These are phyloP conservation scores for Volvox africanus DNA, from an alignment of 139 green algal species.

Conservation along the genomic window DNA sequence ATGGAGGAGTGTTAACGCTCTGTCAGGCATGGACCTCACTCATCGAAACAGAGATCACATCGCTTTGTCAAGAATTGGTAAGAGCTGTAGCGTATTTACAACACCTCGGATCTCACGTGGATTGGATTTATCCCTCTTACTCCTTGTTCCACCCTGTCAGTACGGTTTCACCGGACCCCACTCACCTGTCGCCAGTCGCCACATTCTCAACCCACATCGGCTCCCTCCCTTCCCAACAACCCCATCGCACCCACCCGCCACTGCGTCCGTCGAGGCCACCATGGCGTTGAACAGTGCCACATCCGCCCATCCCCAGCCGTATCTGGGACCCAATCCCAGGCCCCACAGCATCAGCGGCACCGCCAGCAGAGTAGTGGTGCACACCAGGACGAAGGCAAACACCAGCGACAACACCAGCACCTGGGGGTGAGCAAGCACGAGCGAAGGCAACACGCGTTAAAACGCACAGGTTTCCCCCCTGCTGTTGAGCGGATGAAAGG, in stretches of 20 bases:
- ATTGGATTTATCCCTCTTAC: no score
- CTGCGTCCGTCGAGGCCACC: slow-evolving; percentile 73
- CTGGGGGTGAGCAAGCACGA: no score
- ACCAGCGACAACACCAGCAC: slow-evolving; percentile 66
- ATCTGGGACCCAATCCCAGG: slow-evolving; percentile 43
- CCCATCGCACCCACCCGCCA: slow-evolving; percentile 55
- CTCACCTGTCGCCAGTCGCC: background rate
- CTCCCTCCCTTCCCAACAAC: background rate
- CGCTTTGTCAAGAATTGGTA: no score
- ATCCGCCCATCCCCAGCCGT: slow-evolving; percentile 72
- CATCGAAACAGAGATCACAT: no score
- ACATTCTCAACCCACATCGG: background rate
- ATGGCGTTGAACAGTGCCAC: slow-evolving; percentile 73
- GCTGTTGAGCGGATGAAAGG: no score
- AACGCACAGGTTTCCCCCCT: no score
- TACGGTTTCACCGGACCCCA: background rate
- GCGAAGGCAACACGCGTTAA: no score
- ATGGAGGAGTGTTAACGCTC: no score
- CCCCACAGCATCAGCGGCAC: slow-evolving; percentile 71
- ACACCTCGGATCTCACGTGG: no score
- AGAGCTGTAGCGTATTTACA: no score
- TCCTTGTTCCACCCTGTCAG: no score
- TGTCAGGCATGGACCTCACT: no score
- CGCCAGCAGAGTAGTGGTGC: slow-evolving; percentile 59
- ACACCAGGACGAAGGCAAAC: slow-evolving; percentile 72